These are phyloP conservation scores for Rosellinia necatrix DNA, from an alignment of 2,329 filamentous ascomycete species.

Conservation along the genomic window DNA sequence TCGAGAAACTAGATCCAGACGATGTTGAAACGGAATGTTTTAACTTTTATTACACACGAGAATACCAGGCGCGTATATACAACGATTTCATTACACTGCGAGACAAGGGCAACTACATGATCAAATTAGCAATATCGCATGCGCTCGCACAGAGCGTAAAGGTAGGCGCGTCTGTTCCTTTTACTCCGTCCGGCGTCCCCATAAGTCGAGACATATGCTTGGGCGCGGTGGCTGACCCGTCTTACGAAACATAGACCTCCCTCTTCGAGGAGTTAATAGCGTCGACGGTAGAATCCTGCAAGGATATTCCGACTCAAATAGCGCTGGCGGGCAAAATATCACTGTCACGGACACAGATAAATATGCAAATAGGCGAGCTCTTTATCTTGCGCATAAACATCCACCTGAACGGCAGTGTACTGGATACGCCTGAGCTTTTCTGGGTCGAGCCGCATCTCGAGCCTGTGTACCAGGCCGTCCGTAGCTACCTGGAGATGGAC, in stretches of 20 bases:
- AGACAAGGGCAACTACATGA: conserved; percentile 97
- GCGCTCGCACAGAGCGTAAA: conserved; percentile 96
- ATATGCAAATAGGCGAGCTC: conserved; percentile 98
- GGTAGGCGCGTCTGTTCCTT: conserved; percentile 46
- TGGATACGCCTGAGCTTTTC: conserved; percentile 96
- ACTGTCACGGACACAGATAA: conserved; percentile 86
- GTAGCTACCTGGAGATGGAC: conserved; percentile 97
- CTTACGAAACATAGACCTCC: conserved; percentile 66
- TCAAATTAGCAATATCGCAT: conserved; percentile 94
- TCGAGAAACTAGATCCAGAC: conserved; percentile 84
- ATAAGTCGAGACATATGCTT: neutral
- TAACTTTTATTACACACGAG: conserved; percentile 98
- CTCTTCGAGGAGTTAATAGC: conserved; percentile 95
- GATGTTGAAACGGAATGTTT: conserved; percentile 94
- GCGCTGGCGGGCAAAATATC: conserved; percentile 90
- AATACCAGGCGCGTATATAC: conserved; percentile 98
- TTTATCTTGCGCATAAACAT: conserved; percentile 98
- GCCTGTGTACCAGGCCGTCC: conserved; percentile 92
- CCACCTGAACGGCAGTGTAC: conserved; percentile 92
- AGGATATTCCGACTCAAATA: conserved; percentile 91
- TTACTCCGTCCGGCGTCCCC: neutral
- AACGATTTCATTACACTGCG: conserved; percentile 97
- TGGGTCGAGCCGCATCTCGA: conserved; percentile 98
- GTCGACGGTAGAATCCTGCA: conserved; percentile 89
- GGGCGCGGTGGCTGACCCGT: neutral